phyloP scores from a whole-genome alignment of 2,329 filamentous ascomycete genomes.

The Trichophyton rubrum region DNA sequence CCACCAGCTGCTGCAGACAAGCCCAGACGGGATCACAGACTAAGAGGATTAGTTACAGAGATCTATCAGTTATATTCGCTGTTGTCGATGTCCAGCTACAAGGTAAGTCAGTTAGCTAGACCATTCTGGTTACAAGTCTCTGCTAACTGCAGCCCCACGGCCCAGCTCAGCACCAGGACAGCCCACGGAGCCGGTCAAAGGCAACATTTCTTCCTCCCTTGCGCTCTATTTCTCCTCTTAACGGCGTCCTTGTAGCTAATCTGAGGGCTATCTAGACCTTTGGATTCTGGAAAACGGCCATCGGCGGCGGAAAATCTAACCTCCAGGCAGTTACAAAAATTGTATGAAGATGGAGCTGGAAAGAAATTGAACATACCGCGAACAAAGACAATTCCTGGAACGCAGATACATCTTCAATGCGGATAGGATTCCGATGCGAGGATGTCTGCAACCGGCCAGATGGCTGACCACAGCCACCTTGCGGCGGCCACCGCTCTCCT shows the following conservation, averaged over 20 bases:
- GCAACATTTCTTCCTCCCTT: too few relatives aligned
- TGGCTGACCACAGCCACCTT: constrained; percentile 33
- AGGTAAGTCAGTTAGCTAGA: too few relatives aligned
- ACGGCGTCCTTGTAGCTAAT: background rate
- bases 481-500: constrained; percentile 21
- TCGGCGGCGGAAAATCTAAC: background rate
- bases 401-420: constrained; percentile 11
- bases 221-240: background rate
- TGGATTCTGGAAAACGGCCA: background rate
- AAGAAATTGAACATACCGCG: background rate
- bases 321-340: background rate
- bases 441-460: constrained; percentile 36
- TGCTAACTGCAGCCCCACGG: too few relatives aligned
- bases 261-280: background rate
- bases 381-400: background rate
- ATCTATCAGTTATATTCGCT: too few relatives aligned
- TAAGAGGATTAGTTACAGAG: too few relatives aligned
- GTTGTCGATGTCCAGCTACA: too few relatives aligned
- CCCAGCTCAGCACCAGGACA: too few relatives aligned
- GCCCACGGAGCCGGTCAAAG: too few relatives aligned
- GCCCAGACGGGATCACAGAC: too few relatives aligned
- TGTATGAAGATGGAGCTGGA: background rate
- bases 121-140: too few relatives aligned
- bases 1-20: too few relatives aligned
- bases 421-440: constrained; percentile 31